Evolutionary conservation across 2,329 filamentous ascomycete species (phyloP), one percentile per base, ranked within the genome.

Genomic region (Pseudomassariella vexata): DNA sequence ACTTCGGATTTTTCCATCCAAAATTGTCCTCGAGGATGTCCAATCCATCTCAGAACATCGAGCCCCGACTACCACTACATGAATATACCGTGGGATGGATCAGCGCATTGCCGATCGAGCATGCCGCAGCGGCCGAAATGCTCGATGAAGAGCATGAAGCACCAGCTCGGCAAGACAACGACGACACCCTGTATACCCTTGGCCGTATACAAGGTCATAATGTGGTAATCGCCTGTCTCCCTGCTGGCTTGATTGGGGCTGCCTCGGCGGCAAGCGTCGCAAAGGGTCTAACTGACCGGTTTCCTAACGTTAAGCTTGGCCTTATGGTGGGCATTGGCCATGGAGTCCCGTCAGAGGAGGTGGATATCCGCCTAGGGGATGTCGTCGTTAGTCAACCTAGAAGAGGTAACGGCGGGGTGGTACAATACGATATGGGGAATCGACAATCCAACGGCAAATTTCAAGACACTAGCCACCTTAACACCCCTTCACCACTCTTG

Each of bases 251-350:
- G 11, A 41, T 48, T 21, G 50, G 51, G 2, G 52, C 49, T 28
- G 42, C 40, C 1, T 36, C 42, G 5, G 50, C 51, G 3, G 45
- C 47, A 6, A 41, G 30, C 9, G 48, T 49, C 8, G 42, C 46
- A 3, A 40, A 40, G 6, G 41, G 52, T 20, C 31, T 55, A 14
- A 22, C 32, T 2, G 43, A 45, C 20, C 44, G 39, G 0, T 56
- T 55, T 19, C 42, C 45, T 8, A 40, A 28, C 15, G 41, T 52
- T 26, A 33, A 40, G 24, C n/a, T n/a, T n/a, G n/a, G n/a, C n/a
- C 29, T 60, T 4, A 45, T 60, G 40, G 56, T 60, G 4, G 56
- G 56, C 6, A 50, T 55, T 7, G 52, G 47, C 9, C n/a, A n/a
- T n/a, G n/a, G n/a, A n/a, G n/a, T n/a, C n/a, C n/a, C n/a, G n/a